Base-by-base conservation (phyloP, 306 rosid species). In the Cucurbita maxima region DNA sequence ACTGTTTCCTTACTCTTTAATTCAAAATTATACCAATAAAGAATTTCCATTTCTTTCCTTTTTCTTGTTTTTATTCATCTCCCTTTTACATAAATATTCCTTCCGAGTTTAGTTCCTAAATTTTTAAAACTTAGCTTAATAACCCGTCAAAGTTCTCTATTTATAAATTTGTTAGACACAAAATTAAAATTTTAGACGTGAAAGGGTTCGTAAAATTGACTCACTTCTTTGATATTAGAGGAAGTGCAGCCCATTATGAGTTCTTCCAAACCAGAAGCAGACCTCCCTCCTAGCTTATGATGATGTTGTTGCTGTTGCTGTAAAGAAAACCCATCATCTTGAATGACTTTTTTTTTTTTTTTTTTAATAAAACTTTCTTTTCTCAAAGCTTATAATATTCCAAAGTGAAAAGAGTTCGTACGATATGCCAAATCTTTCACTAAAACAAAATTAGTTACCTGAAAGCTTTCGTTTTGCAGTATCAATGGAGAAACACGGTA, bases 201-300 rank as follows among this genome's bases (percentile, higher is more conserved):
- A 80, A 83, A 50, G 85, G 77, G 88, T 81, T n/a, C 76, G 85
- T 86, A 87, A 87, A 84, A 85, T 70, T 38, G 0, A 82, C 83
- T 87, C 80, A 92, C 98, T 85, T 86, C 92, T 85, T 92, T 92
- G 79, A 92, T 81, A 76, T 83, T 87, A 79, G 76, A 73, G 20
- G 97, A 89, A 80, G 98, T 87, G 96, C 98, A 95, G 6, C 97
- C 96, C 97, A 89, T 95, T 25, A 95, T 95, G 86, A 95, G 91
- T 84, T 95, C 99, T 78, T 95, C 99, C 87, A 95, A 88, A 25
- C 99, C 95, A 74, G 97, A 89, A 37, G 95, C 88, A 67, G 96
- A 94, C 85, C 96, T 91, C 54, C 84, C 97, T 76, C 88, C 90
- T 48, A 86, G 75, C 76, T 92, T 91, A 82, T 90, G 90, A 12